Percentiles rank a stretch among this genome's conserved stretches.
phyloP scores from a whole-genome alignment of 208 protist species.

The Trypanosoma congolense region DNA sequence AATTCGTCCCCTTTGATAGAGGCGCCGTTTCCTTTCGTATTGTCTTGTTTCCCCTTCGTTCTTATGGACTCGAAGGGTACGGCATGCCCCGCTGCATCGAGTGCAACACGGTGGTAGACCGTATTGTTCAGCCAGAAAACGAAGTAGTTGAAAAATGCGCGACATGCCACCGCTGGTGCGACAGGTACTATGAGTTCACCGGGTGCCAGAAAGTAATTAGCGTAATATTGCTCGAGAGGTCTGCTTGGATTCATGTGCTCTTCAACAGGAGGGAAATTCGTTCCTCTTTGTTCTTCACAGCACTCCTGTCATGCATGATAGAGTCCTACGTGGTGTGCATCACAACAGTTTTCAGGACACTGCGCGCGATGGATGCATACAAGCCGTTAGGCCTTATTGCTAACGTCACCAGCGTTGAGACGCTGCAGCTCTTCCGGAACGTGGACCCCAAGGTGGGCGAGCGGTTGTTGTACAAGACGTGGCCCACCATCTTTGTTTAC shows the following conservation, averaged over 20 bases:
- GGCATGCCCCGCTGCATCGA: conserved; percentile 81
- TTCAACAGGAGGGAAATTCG: conserved; percentile 44
- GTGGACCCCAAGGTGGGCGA: conserved; percentile 30
- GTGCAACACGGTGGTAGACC: conserved; percentile 37
- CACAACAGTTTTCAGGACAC: conserved; percentile 28
- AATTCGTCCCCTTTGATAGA: too few relatives aligned
- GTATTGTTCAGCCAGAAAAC: conserved; percentile 68
- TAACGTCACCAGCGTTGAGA: conserved; percentile 18
- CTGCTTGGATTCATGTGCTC: conserved; percentile 73
- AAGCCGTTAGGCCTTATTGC: neutral
- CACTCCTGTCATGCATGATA: conserved; percentile 50
- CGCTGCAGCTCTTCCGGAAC: conserved; percentile 67
- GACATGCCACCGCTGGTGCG: conserved; percentile 45
- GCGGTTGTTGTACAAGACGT: conserved; percentile 49
- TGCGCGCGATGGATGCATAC: neutral
- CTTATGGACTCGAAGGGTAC: neutral
- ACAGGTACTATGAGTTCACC: conserved; percentile 76
- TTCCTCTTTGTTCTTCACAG: conserved; percentile 19
- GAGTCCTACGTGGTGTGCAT: conserved; percentile 71
- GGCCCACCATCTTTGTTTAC: conserved; percentile 56
- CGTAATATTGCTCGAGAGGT: conserved; percentile 53
- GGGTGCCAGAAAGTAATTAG: conserved; percentile 73
- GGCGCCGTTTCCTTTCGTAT: too few relatives aligned
- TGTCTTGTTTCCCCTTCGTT: conserved; percentile 12
- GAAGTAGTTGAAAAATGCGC: conserved; percentile 69